Base-by-base conservation (phyloP, 768 basidiomycete genomes). In the Collybia sordida region DNA sequence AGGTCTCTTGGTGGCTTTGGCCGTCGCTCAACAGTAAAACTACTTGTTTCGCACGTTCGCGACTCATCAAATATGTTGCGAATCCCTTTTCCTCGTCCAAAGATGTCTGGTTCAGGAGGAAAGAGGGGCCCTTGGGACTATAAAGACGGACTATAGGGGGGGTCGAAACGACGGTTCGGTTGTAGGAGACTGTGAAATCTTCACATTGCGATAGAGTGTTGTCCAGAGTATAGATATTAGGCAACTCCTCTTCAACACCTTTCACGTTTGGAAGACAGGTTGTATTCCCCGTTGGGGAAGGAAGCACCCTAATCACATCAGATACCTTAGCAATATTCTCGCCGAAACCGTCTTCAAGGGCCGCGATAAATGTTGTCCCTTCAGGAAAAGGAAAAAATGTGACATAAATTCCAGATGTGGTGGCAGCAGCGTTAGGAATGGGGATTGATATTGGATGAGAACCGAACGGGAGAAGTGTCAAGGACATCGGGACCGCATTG, bases 381-480 rank as follows among this genome's bases (percentile, higher is more conserved):
- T 72, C 76, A 2, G 72, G 52, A 17, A 83, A 66, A 4, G 83
- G 83, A 1, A 85, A 66, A 57, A 79, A 80, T 4, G 76, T 70
- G 44, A 83, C 66, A 24, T 63, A 62, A 14, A 78, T 68, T 1
- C 79, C 79, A 8, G 68, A 67, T 12, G 66, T 62, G 45, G 73
- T 65, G 19, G 65, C 62, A 14, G 63, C 52, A 42, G 67, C 60
- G 40, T 67, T 59, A 11, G 74, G 69, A 31, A 85, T 68, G 21
- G 73, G 66, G 45, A 85, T 71, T 36, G 67, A 66, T 38, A 81
- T 61, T 1, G 80, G 79, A 24, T 70, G 69, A n/a, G 72, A 72
- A 54, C 76, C 74, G 57, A 83, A 66, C 43, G 83, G 83, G 52
- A 85, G 54, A 59, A 87, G 61, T 28, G 74, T 75, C 48, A 85